phyloP scores from a whole-genome alignment of 306 rosid species.

The Carpinus fangiana region DNA sequence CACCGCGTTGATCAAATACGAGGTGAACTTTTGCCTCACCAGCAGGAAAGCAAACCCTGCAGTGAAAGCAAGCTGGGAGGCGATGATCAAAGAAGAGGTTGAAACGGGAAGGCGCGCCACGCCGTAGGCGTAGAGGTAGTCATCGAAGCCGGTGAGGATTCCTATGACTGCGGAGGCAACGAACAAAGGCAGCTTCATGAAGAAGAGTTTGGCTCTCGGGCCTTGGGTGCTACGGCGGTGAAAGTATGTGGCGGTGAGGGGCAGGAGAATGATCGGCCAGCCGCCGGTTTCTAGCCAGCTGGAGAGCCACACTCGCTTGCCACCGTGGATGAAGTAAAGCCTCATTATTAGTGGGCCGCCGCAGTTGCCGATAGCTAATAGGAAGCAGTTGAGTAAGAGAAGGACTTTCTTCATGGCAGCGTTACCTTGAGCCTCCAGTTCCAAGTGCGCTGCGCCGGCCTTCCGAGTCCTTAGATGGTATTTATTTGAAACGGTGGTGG shows the following conservation, averaged over 20 bases:
- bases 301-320: constrained; percentile 70
- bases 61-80: constrained; percentile 70
- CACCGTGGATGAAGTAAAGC: constrained; percentile 77
- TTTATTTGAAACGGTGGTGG: too few species aligned
- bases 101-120: constrained; percentile 63
- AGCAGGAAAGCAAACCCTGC: constrained; percentile 60
- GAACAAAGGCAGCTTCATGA: constrained; percentile 44
- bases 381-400: constrained; percentile 43
- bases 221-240: constrained; percentile 33
- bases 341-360: constrained; percentile 73
- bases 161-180: constrained; percentile 47
- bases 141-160: constrained; percentile 57
- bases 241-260: constrained; percentile 38
- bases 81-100: constrained; percentile 56
- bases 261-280: constrained; percentile 61
- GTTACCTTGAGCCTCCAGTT: not conserved
- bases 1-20: constrained; percentile 56
- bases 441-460: not conserved
- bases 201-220: constrained; percentile 19
- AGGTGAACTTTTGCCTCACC: constrained; percentile 64
- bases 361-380: constrained; percentile 45
- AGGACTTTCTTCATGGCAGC: constrained; percentile 31
- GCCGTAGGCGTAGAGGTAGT: constrained; percentile 68
- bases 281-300: constrained; percentile 65
- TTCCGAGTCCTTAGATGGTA: not conserved